Conservation (phyloP, 73 alveolate species). For the Uronychia binucleata region DNA sequence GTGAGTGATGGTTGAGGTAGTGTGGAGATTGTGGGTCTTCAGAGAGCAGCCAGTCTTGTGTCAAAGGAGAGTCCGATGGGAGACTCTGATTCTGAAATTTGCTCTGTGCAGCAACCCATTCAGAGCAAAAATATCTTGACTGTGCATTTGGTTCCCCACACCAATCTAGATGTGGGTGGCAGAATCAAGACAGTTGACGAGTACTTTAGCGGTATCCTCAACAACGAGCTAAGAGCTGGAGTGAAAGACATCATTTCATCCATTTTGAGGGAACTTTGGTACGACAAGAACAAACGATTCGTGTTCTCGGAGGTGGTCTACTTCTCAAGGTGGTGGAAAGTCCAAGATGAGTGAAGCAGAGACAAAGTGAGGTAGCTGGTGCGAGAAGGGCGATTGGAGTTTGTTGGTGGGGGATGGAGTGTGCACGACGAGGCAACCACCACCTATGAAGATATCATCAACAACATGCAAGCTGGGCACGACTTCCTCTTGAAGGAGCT, state of each 20-base stretch:
- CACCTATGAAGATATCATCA: slow-evolving; percentile 76
- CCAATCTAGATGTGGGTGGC: slow-evolving; percentile 97
- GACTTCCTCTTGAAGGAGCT: slow-evolving; percentile 77
- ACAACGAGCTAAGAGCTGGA: slow-evolving; percentile 43
- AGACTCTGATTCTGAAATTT: too few relatives aligned
- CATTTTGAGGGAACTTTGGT: slow-evolving; percentile 52
- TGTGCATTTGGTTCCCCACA: slow-evolving; percentile 88
- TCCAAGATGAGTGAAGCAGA: slow-evolving; percentile 59
- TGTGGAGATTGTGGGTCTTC: too few relatives aligned
- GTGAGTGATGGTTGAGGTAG: too few relatives aligned
- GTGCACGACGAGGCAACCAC: slow-evolving; percentile 92
- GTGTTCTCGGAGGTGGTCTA: slow-evolving; percentile 91
- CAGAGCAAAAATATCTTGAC: slow-evolving; percentile 2
- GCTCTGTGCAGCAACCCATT: too few relatives aligned
- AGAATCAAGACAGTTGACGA: slow-evolving; percentile 93
- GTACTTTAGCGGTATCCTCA: slow-evolving; percentile 64
- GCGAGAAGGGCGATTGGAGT: slow-evolving; percentile 72
- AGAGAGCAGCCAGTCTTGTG: too few relatives aligned
- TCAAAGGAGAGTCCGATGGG: too few relatives aligned
- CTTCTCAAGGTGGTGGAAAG: slow-evolving; percentile 84
- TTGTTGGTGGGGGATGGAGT: slow-evolving; percentile 88
- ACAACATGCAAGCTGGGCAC: slow-evolving; percentile 81
- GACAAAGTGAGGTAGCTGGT: slow-evolving; percentile 68
- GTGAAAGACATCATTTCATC: slow-evolving; percentile 59
- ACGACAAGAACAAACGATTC: slow-evolving; percentile 75